These are phyloP conservation scores for Alternaria conjuncta DNA, from an alignment of 2,329 filamentous ascomycete species.

Conservation along the genomic window DNA sequence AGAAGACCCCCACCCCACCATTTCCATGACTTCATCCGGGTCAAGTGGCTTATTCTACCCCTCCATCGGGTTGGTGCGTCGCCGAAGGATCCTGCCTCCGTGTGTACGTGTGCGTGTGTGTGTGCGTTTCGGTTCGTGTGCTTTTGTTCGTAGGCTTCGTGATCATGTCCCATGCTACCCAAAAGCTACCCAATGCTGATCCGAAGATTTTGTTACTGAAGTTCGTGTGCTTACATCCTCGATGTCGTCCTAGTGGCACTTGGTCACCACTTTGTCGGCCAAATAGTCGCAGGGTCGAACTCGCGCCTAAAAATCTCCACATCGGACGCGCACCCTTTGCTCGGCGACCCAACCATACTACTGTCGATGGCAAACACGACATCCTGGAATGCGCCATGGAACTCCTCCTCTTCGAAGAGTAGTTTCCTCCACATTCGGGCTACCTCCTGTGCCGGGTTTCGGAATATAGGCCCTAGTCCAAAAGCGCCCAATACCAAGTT, in stretches of 20 bases:
- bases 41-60: constrained; percentile 12
- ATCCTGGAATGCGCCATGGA: constrained; percentile 52
- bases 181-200: neutral
- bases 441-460: constrained; percentile 53
- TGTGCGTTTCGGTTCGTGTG: constrained; percentile 8
- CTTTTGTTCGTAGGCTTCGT: neutral
- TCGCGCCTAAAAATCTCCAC: constrained; percentile 50
- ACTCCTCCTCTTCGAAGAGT: constrained; percentile 53
- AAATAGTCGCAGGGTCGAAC: constrained; percentile 48
- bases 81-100: constrained; percentile 5
- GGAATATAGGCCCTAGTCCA: constrained; percentile 53
- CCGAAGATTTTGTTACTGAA: neutral
- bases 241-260: neutral
- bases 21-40: constrained; percentile 22
- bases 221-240: neutral
- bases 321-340: constrained; percentile 46
- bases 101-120: neutral
- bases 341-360: constrained; percentile 35
- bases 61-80: constrained; percentile 14
- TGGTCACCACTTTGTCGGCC: constrained; percentile 41
- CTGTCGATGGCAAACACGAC: constrained; percentile 55
- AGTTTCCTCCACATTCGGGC: constrained; percentile 54
- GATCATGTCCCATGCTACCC: constrained; percentile 1
- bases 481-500: constrained; percentile 54
- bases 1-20: constrained; percentile 8